These are phyloP conservation scores for Allantophomopsis lycopodina DNA, from an alignment of 2,329 filamentous ascomycete genomes.

Conservation along the genomic window DNA sequence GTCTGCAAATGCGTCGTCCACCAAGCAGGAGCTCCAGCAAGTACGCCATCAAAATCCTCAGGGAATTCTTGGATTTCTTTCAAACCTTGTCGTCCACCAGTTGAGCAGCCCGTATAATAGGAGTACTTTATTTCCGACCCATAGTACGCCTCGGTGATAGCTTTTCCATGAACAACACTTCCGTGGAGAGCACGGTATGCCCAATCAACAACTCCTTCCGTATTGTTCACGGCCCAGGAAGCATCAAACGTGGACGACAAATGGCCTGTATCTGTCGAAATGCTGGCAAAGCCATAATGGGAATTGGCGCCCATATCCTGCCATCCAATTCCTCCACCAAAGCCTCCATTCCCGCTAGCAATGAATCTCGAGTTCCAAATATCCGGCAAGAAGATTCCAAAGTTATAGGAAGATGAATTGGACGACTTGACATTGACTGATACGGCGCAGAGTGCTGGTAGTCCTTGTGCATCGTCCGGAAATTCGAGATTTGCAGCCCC, in stretches of 20 bases:
- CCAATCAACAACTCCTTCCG: constrained; percentile 18
- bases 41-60: constrained; percentile 26
- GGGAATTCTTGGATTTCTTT: constrained; percentile 25
- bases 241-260: constrained; percentile 17
- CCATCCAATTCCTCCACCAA: constrained; percentile 31
- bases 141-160: constrained; percentile 20
- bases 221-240: constrained; percentile 24
- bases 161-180: constrained; percentile 9
- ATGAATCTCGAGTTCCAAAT: constrained; percentile 1
- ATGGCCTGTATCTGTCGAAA: constrained; percentile 30
- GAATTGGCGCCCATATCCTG: constrained; percentile 5
- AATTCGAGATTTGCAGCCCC: no score
- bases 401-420: no score
- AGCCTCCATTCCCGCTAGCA: constrained; percentile 29
- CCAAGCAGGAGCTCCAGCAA: constrained; percentile 23
- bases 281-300: constrained; percentile 24
- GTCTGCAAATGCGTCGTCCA: constrained; percentile 6
- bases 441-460: no score
- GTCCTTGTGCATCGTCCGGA: no score
- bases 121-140: constrained; percentile 17
- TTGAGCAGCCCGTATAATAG: constrained; percentile 26
- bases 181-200: constrained; percentile 3
- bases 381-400: no score
- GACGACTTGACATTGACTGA: no score
- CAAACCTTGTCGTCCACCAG: constrained; percentile 26